Evolutionary conservation across 23 red algal species (phyloP).

Genomic region (Gracilaria domingensis): DNA sequence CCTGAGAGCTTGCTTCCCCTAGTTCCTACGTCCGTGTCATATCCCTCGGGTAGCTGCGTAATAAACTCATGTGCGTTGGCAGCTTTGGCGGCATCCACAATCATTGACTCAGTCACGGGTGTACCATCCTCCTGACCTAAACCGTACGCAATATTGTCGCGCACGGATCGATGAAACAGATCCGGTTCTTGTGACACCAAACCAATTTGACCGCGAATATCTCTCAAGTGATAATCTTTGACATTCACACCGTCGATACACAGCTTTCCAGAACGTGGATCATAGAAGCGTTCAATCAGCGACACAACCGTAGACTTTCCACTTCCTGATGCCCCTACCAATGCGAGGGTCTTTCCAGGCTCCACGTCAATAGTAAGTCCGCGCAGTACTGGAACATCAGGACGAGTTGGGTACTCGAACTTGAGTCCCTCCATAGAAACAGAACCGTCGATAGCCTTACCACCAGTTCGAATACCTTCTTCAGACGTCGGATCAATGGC

Average conservation of each 20-base stretch:
- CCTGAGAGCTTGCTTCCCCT: constrained; percentile 85
- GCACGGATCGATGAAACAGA: constrained; percentile 79
- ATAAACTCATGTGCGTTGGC: constrained; percentile 93
- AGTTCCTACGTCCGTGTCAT: constrained; percentile 87
- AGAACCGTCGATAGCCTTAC: constrained; percentile 58
- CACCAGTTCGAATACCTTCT: constrained; percentile 16
- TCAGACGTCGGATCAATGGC: constrained; percentile 71
- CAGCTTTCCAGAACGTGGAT: constrained; percentile 70
- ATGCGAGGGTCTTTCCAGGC: constrained; percentile 86
- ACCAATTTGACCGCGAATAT: constrained; percentile 65
- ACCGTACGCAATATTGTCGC: constrained; percentile 89
- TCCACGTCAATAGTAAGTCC: constrained; percentile 72
- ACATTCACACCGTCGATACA: constrained; percentile 58
- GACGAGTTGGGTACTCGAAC: constrained; percentile 92
- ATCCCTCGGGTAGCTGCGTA: constrained; percentile 71
- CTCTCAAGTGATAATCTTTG: constrained; percentile 34
- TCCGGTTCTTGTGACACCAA: constrained; percentile 92
- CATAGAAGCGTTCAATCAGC: constrained; percentile 89
- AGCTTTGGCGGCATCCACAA: constrained; percentile 68
- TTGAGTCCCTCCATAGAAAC: constrained; percentile 57
- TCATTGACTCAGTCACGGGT: constrained; percentile 67
- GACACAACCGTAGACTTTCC: constrained; percentile 89
- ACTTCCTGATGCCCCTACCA: constrained; percentile 87
- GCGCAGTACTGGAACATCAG: constrained; percentile 87
- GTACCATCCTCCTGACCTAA: constrained; percentile 68